Percentiles rank a stretch among this genome's conserved stretches.
Evolutionary conservation across 2,329 filamentous ascomycete species (phyloP).

Genomic region (Cladosporium sp.): DNA sequence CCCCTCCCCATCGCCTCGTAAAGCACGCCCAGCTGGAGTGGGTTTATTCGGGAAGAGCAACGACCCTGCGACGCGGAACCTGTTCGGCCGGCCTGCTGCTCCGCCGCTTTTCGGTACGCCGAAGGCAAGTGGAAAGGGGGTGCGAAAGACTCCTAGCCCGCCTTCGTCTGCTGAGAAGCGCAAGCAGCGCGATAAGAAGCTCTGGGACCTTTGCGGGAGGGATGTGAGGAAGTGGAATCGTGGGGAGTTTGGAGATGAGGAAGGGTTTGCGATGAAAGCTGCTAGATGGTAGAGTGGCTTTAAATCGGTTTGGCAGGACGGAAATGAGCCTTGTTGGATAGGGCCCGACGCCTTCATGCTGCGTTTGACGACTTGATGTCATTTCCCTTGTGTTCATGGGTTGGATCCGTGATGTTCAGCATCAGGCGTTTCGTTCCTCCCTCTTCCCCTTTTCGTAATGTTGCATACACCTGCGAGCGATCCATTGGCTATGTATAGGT

Average conservation of each 20-base stretch:
- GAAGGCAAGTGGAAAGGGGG: neutral
- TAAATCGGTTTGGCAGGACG: too few species aligned
- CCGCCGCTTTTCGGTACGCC: neutral
- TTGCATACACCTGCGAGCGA: too few species aligned
- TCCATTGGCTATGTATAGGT: too few species aligned
- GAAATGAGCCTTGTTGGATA: too few species aligned
- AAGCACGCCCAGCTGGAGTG: slow-evolving; percentile 13
- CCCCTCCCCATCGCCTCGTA: slow-evolving; percentile 23
- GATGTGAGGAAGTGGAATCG: slow-evolving; percentile 33
- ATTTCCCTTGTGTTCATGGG: too few species aligned
- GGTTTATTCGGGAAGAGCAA: slow-evolving; percentile 13
- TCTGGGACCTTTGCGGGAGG: slow-evolving; percentile 30
- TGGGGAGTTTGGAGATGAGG: slow-evolving; percentile 30
- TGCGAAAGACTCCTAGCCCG: slow-evolving; percentile 11
- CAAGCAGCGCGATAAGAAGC: slow-evolving; percentile 18
- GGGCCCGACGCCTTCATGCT: too few species aligned
- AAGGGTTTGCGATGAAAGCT: slow-evolving; percentile 25
- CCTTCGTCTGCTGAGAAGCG: slow-evolving; percentile 18
- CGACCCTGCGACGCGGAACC: neutral
- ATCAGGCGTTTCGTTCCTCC: too few species aligned
- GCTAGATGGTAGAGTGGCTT: slow-evolving; percentile 24
- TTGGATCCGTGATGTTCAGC: too few species aligned
- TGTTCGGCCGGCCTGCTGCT: slow-evolving; percentile 2
- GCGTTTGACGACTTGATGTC: too few species aligned
- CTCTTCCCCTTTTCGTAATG: too few species aligned